phyloP scores from a whole-genome alignment of 2,329 filamentous ascomycete genomes.

The Neonectria sp. region DNA sequence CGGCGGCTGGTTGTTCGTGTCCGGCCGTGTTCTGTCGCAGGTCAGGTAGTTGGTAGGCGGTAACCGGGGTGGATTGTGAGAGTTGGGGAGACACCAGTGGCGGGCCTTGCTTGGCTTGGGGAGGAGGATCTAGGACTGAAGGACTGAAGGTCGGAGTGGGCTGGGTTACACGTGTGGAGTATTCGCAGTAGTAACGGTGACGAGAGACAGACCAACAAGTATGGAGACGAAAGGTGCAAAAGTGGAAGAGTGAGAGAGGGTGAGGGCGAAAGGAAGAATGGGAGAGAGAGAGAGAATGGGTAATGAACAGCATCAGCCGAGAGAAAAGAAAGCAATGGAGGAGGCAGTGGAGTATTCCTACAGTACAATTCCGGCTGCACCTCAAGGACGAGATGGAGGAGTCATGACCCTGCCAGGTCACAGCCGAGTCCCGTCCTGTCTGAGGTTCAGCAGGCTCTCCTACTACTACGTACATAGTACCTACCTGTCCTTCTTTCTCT shows the following conservation, averaged over 20 bases:
- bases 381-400: background rate
- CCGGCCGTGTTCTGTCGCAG: conserved; percentile 24
- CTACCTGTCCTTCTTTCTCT: background rate
- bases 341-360: background rate
- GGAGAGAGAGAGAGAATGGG: background rate
- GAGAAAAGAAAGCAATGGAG: conserved; percentile 1
- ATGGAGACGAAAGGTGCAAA: background rate
- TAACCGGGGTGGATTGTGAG: conserved; percentile 7
- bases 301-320: background rate
- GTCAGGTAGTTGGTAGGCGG: background rate
- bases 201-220: conserved; percentile 2
- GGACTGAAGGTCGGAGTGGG: background rate
- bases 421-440: background rate
- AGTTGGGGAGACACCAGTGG: conserved; percentile 9
- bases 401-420: background rate
- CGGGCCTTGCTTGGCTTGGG: background rate
- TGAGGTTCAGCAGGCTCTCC: background rate
- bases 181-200: conserved; percentile 9
- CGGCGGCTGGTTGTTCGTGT: conserved; percentile 24
- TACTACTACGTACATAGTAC: conserved; percentile 15
- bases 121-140: conserved; percentile 15
- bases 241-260: background rate
- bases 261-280: background rate
- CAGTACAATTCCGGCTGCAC: background rate
- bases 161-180: conserved; percentile 16